phyloP scores from a whole-genome alignment of 768 basidiomycete species.

The Gloeophyllum trabeum region DNA sequence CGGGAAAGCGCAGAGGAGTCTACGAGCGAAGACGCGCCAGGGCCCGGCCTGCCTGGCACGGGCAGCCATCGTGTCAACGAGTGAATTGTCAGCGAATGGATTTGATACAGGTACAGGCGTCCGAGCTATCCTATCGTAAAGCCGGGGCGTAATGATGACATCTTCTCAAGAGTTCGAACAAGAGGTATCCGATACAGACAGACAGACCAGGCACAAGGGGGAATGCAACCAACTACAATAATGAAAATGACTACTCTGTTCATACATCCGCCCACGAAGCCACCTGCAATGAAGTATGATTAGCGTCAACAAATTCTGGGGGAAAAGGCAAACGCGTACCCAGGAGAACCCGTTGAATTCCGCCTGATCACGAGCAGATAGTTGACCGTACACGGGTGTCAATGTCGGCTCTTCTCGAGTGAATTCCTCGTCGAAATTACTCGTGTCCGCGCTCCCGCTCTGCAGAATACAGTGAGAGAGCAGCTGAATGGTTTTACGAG shows the following conservation, averaged over 20 bases:
- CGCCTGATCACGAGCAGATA: slow-evolving; percentile 82
- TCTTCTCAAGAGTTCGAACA: slow-evolving; percentile 4
- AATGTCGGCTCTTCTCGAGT: slow-evolving; percentile 94
- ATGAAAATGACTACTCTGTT: slow-evolving; percentile 4
- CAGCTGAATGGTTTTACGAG: not conserved
- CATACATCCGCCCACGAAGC: slow-evolving; percentile 27
- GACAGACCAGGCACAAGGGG: not conserved
- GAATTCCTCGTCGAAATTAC: slow-evolving; percentile 96
- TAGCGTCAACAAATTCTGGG: slow-evolving; percentile 9
- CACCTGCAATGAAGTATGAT: slow-evolving; percentile 19
- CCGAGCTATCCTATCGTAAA: too few species aligned
- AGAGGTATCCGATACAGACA: slow-evolving; percentile 1
- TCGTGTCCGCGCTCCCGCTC: slow-evolving; percentile 81
- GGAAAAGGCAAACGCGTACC: slow-evolving; percentile 32
- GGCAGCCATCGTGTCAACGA: slow-evolving; percentile 48
- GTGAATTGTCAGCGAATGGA: not conserved
- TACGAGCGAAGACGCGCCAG: slow-evolving; percentile 18
- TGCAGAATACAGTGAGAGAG: slow-evolving; percentile 18
- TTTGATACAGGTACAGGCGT: slow-evolving; percentile 10
- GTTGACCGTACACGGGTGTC: slow-evolving; percentile 92
- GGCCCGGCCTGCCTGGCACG: slow-evolving; percentile 49
- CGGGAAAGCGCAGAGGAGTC: slow-evolving; percentile 27
- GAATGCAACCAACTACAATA: not conserved
- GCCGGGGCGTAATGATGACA: slow-evolving; percentile 10
- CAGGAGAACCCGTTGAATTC: slow-evolving; percentile 98